A percentile compares a stretch with the other conserved stretches of the same genome.
Evolutionary conservation across 1,284 basidiomycete species (phyloP).

Genomic region (Puccinia polysora): DNA sequence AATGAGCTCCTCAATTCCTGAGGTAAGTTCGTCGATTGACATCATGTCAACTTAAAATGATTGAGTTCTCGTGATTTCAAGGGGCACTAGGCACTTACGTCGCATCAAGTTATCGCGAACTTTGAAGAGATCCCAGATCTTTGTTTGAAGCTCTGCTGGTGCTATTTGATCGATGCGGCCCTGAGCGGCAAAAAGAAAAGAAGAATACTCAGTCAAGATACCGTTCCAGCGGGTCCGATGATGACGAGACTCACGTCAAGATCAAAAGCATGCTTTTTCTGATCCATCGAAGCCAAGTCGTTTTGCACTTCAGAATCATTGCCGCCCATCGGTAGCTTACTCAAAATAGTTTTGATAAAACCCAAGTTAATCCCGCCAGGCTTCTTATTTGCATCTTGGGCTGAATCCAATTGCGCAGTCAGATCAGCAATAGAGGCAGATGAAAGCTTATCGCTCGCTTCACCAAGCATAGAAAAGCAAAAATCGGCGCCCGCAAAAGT

Average conservation of each 20-base stretch:
- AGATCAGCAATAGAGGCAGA: slow-evolving; percentile 83
- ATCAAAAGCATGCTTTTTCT: slow-evolving; percentile 59
- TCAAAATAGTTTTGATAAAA: slow-evolving; percentile 47
- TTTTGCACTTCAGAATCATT: slow-evolving; percentile 46
- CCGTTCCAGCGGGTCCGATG: slow-evolving; percentile 58
- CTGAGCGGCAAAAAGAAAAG: slow-evolving; percentile 40
- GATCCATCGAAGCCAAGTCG: slow-evolving; percentile 54
- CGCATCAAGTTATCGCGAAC: slow-evolving; percentile 68
- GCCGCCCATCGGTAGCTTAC: slow-evolving; percentile 31
- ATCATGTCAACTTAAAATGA: background rate
- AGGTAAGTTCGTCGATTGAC: background rate
- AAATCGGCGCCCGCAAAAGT: slow-evolving; percentile 86
- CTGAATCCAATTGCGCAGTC: slow-evolving; percentile 68
- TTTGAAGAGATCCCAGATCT: slow-evolving; percentile 77
- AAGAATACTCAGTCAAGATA: slow-evolving; percentile 61
- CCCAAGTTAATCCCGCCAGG: slow-evolving; percentile 51
- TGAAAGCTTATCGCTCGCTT: slow-evolving; percentile 59
- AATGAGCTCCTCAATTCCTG: slow-evolving; percentile 39
- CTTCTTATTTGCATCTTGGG: slow-evolving; percentile 45
- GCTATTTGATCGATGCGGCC: slow-evolving; percentile 66
- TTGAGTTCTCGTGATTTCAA: background rate
- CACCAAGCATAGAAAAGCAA: slow-evolving; percentile 57
- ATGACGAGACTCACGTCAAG: slow-evolving; percentile 57
- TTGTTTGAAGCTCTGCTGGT: slow-evolving; percentile 77
- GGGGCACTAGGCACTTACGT: slow-evolving; percentile 5